Base-by-base conservation (phyloP, 73 alveolate species). In the Symbiodinium pilosum region DNA sequence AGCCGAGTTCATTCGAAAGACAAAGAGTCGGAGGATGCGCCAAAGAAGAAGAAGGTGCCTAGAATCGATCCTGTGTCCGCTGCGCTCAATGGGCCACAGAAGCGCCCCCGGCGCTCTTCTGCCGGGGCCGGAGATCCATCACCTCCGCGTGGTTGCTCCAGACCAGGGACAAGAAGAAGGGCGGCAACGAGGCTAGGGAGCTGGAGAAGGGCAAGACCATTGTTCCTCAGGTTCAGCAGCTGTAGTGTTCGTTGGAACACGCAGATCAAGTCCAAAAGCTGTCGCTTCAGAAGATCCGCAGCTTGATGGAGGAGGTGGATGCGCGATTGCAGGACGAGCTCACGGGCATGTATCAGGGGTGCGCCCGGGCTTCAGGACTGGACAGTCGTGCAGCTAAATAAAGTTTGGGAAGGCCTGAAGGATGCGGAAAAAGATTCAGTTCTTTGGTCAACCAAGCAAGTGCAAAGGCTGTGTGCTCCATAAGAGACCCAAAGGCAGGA, bases 331-430 rank as follows among this genome's bases (percentile, higher is more conserved):
- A 44, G 38, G 28, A 30, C 6, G 93, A 86, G 11, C 59, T 75
- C 54, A 51, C 59, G 32, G 30, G 14, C 39, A 20, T 16, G 54
- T 51, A 42, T 51, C 52, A 16, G 12, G 93, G 52, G 26, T 21
- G 38, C 54, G 38, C 52, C 30, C 47, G 56, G 6, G 3, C 40
- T 3, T 38, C 52, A 12, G 93, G 93, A 1, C 51, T 26, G 18
- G 83, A 75, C 9, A 36, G 93, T n/a, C 40, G 93, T 4, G 93
- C 93, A 14, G 83, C 52, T n/a, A n/a, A n/a, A n/a, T 28, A 86
- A 18, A 9, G 93, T 51, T 1, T 86, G 93, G 93, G 51, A 47
- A 12, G 14, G 30, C 1, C 42, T 86, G 52, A 86, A 86, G n/a
- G 93, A 86, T 26, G 21, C 81, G 56, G 51, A 51, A 32, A 20